Percentiles rank a stretch among this genome's conserved stretches.
Conservation (phyloP, 306 rosid genomes). For the Begonia peltatifolia region DNA sequence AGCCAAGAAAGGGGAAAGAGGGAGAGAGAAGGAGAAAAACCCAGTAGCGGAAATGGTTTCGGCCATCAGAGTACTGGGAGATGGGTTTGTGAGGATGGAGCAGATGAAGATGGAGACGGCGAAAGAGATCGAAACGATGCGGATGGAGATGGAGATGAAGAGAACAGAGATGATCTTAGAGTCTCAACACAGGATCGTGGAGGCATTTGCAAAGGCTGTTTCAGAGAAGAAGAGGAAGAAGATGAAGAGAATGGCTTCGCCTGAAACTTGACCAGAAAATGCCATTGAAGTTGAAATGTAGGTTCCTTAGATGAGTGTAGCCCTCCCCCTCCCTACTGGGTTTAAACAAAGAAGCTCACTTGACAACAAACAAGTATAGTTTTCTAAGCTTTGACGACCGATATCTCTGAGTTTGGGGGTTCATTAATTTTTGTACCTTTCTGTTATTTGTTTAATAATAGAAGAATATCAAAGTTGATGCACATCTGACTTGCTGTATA, state of each 20-base stretch:
- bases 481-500: too few relatives aligned
- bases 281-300: too few relatives aligned
- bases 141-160: constrained; percentile 98
- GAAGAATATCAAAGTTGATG: too few relatives aligned
- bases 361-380: too few relatives aligned
- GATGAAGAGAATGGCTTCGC: constrained; percentile 38
- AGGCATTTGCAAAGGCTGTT: constrained; percentile 68
- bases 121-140: constrained; percentile 57
- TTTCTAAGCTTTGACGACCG: too few relatives aligned
- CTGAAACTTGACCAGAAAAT: constrained; percentile 9
- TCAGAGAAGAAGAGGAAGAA: constrained; percentile 60
- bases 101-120: constrained; percentile 98
- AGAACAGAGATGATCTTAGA: constrained; percentile 87
- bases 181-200: constrained; percentile 74
- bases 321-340: too few relatives aligned
- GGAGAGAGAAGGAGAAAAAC: constrained; percentile 30
- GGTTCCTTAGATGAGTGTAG: too few relatives aligned
- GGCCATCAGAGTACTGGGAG: constrained; percentile 72
- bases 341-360: too few relatives aligned
- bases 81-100: constrained; percentile 90
- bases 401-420: too few relatives aligned
- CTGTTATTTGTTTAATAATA: too few relatives aligned
- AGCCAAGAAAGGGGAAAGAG: constrained; percentile 24
- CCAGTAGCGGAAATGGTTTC: constrained; percentile 56
- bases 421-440: too few relatives aligned